These are phyloP conservation scores for Termitomyces sp. DNA, from an alignment of 768 basidiomycete species.

Conservation along the genomic window DNA sequence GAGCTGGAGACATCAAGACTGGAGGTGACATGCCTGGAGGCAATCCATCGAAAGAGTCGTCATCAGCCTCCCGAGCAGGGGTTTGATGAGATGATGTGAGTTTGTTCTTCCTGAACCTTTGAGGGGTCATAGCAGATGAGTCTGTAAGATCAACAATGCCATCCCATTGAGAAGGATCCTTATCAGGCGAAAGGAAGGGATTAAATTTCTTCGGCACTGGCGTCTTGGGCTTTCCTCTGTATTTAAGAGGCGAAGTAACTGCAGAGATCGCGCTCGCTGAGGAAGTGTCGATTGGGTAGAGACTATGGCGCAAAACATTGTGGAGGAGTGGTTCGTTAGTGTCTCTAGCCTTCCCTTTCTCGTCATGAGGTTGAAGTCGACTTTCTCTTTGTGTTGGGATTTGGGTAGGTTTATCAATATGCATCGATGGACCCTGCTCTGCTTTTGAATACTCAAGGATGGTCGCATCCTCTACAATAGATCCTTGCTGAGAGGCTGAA, in stretches of 20 bases:
- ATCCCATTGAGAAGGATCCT: conserved; percentile 56
- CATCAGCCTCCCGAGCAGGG: conserved; percentile 33
- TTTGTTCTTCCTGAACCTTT: conserved; percentile 24
- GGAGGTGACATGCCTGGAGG: conserved; percentile 61
- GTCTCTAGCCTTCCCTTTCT: conserved; percentile 48
- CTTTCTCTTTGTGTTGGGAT: conserved; percentile 9
- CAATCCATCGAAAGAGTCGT: conserved; percentile 50
- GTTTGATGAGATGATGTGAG: conserved; percentile 6
- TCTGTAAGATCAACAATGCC: conserved; percentile 73
- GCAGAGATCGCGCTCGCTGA: conserved; percentile 28
- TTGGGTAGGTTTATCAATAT: conserved; percentile 21
- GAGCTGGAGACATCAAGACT: conserved; percentile 54
- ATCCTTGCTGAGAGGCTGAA: conserved; percentile 43
- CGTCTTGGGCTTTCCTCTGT: conserved; percentile 51
- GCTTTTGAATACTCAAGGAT: conserved; percentile 14
- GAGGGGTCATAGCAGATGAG: conserved; percentile 47
- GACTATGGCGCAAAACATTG: conserved; percentile 50
- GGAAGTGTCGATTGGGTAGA: conserved; percentile 41
- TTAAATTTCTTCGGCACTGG: conserved; percentile 54
- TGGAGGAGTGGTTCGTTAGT: conserved; percentile 38
- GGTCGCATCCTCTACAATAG: conserved; percentile 42
- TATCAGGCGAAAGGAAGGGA: conserved; percentile 55
- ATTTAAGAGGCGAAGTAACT: conserved; percentile 48
- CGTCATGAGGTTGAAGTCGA: conserved; percentile 22
- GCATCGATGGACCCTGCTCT: conserved; percentile 18